Conservation (phyloP, 805 yeast species). For the Metschnikowia baotianmanensis region DNA sequence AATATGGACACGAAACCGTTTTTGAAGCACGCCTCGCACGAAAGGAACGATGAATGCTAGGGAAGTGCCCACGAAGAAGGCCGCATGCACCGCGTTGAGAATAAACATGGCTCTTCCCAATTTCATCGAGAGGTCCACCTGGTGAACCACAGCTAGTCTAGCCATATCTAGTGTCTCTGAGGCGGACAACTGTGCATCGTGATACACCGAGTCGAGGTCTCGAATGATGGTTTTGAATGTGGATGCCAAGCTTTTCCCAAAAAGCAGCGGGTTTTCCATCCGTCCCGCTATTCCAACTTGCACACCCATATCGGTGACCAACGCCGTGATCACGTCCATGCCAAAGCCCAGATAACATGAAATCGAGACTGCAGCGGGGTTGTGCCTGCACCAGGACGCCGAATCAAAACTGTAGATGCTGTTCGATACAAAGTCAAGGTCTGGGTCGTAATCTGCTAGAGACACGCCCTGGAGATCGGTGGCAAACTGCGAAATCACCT, state of each 20-base stretch:
- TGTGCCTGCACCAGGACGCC: conserved; percentile 48
- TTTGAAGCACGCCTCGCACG: conserved; percentile 1
- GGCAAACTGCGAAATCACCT: conserved; percentile 44
- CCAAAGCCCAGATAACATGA: conserved; percentile 40
- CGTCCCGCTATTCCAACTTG: conserved; percentile 43
- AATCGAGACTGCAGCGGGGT: conserved; percentile 17
- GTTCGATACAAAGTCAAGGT: conserved; percentile 20
- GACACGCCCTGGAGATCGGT: conserved; percentile 33
- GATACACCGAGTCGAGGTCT: conserved; percentile 14
- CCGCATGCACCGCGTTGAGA: conserved; percentile 10
- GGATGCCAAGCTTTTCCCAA: conserved; percentile 13
- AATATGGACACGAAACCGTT: background rate
- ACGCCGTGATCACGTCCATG: conserved; percentile 45
- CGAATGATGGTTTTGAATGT: conserved; percentile 12
- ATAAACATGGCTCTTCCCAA: conserved; percentile 9
- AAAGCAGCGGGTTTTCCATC: conserved; percentile 32
- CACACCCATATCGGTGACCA: conserved; percentile 50
- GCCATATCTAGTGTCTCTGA: conserved; percentile 12
- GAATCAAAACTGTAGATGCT: conserved; percentile 44
- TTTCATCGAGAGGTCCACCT: conserved; percentile 10
- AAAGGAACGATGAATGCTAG: conserved; percentile 2
- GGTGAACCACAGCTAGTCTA: conserved; percentile 13
- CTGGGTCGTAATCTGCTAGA: conserved; percentile 11
- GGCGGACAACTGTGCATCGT: conserved; percentile 7
- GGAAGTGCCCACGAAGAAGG: background rate